Percentiles rank a stretch among this genome's conserved stretches.
Evolutionary conservation across 2,329 filamentous ascomycete genomes (phyloP).

Genomic region (Aspergillus tamarii): DNA sequence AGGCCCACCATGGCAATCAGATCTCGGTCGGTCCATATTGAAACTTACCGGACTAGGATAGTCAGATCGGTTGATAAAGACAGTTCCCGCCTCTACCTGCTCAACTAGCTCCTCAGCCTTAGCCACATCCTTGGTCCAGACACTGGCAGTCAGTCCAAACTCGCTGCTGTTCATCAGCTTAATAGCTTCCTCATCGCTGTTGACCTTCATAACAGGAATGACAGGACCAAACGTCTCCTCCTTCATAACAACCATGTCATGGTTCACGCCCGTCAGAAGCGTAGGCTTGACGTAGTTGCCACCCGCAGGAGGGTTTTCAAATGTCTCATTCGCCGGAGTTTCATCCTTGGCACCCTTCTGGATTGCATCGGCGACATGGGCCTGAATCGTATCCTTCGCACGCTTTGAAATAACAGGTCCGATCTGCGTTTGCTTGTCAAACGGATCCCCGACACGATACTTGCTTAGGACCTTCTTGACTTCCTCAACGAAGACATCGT

Average conservation of each 20-base stretch:
- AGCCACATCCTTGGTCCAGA: slow-evolving; percentile 88
- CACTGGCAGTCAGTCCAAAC: slow-evolving; percentile 92
- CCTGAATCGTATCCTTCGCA: slow-evolving; percentile 73
- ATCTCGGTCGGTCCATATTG: background rate
- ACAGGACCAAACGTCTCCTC: slow-evolving; percentile 96
- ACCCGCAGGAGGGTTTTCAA: slow-evolving; percentile 70
- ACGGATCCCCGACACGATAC: slow-evolving; percentile 88
- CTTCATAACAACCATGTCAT: slow-evolving; percentile 85
- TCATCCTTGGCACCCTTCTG: slow-evolving; percentile 80
- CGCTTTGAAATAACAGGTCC: slow-evolving; percentile 86
- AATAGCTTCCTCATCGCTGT: slow-evolving; percentile 78
- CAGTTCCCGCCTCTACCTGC: slow-evolving; percentile 85
- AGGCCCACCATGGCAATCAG: background rate
- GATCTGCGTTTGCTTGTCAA: slow-evolving; percentile 75
- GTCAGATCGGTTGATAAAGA: slow-evolving; percentile 94
- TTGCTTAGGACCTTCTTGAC: slow-evolving; percentile 77
- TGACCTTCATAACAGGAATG: slow-evolving; percentile 86
- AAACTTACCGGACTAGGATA: slow-evolving; percentile 82
- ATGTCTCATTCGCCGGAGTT: slow-evolving; percentile 80
- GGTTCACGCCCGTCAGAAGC: slow-evolving; percentile 75
- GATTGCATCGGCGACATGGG: slow-evolving; percentile 81
- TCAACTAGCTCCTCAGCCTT: slow-evolving; percentile 77
- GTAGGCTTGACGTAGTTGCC: slow-evolving; percentile 91
- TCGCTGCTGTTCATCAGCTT: slow-evolving; percentile 91
- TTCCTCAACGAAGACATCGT: slow-evolving; percentile 79